Percentiles rank a stretch among this genome's conserved stretches.
phyloP scores from a whole-genome alignment of 805 yeast species.

The Ascoidea asiatica region DNA sequence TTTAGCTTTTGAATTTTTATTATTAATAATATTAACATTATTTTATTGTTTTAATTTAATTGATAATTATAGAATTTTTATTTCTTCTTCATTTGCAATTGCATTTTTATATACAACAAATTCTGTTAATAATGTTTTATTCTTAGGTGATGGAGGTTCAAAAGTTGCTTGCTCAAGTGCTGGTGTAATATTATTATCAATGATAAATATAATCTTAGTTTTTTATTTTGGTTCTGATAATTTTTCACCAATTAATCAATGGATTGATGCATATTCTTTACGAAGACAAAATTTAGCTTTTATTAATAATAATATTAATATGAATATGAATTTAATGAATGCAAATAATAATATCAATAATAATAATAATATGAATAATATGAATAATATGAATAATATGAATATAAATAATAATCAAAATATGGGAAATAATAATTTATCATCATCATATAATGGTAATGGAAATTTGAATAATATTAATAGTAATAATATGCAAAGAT shows the following conservation, averaged over 20 bases:
- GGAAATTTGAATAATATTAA: too few relatives aligned
- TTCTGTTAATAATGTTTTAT: constrained; percentile 69
- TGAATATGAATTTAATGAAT: neutral
- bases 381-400: constrained; percentile 3
- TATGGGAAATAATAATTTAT: constrained; percentile 5
- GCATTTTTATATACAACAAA: constrained; percentile 81
- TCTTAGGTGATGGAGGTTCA: constrained; percentile 45
- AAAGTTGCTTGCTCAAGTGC: constrained; percentile 81
- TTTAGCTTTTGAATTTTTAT: constrained; percentile 57
- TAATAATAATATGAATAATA: constrained; percentile 5
- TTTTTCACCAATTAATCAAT: constrained; percentile 74
- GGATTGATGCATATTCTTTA: constrained; percentile 70
- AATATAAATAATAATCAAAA: constrained; percentile 9
- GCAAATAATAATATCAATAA: constrained; percentile 1
- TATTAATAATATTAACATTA: constrained; percentile 35
- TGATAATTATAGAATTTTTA: constrained; percentile 49
- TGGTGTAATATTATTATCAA: constrained; percentile 73
- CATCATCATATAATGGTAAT: neutral
- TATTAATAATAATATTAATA: constrained; percentile 2
- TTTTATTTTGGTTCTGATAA: constrained; percentile 85
- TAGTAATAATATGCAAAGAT: neutral
- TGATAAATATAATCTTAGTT: constrained; percentile 75
- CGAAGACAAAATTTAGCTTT: constrained; percentile 18
- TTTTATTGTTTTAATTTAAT: constrained; percentile 49
- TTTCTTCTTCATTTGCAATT: constrained; percentile 31